Base-by-base conservation (phyloP, 495 filamentous ascomycete species). In the Penicillium atrosanguineum region DNA sequence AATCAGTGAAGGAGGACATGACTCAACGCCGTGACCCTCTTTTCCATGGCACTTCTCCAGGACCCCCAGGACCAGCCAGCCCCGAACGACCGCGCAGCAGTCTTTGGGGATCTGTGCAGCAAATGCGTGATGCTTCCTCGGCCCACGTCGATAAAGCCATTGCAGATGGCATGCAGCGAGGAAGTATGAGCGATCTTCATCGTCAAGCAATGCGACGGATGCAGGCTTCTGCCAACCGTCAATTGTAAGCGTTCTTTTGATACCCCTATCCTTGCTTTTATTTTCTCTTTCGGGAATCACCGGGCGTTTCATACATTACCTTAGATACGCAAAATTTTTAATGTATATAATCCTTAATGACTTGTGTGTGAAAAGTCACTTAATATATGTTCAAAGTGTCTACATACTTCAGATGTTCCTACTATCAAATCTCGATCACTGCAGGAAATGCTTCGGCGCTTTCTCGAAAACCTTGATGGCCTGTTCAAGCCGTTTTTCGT, bases 191-290 rank as follows among this genome's bases (percentile, higher is more conserved):
- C 34, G 88, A 89, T 40, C 75, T 86, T 38, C 93, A 97, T 69
- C 76, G 87, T 46, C 85, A 93, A 52, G 90, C 88, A 1, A 79
- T 97, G 80, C 75, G 89, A 58, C 83, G 78, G 66, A 87, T 97
- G 86, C 93, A 96, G 72, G 81, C 83, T 19, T 74, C 75, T 18
- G 87, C 87, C 3, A 89, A 85, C 62, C 75, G 76, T 44, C 57
- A 64, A 42, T 34, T 63, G 42, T 61, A 60, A 50, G 44, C 48
- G 14, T 51, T 61, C 23, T 48, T 47, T 61, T 53, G 48, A 60
- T 59, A 57, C 50, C 53, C 64, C 41, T 40, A 34, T 12, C 31
- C 51, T 58, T 37, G 18, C 25, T 47, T 21, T 9, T 23, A n/a
- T 18, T 56, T 53, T 42, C 36, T 37, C 16, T 53, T 41, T 50